Evolutionary conservation across 1,139 yeast genomes (phyloP), one percentile per base, ranked within the genome.

Genomic region (Yamadazyma blattariae): DNA sequence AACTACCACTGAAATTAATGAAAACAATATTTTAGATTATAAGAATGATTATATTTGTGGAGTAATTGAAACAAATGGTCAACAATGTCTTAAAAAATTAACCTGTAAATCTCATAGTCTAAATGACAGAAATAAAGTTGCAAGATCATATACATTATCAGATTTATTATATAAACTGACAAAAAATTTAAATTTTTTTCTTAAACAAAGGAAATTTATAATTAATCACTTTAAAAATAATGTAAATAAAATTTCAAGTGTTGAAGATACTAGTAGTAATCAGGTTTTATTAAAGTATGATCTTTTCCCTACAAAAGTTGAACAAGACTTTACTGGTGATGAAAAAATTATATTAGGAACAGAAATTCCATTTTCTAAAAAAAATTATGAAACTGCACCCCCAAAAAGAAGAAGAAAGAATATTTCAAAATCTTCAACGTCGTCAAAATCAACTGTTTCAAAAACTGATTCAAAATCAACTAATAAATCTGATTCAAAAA

Each of bases 31-130:
- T 13, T 20, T 12, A 13, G 12, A 17, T 34, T 15, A n/a, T 13
- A 45, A 36, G 25, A 36, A 42, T 25, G 56, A 52, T 29, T 53
- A 43, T 31, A 42, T 43, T 14, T 53, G 57, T 39, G 53, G 54
- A 7, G 57, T 51, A 2, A 23, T 18, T 3, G 37, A 43, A 3
- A 32, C 34, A 17, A 11, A 25, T 26, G 39, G 45, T 24, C 30
- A 9, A 32, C 40, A 11, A 32, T 52, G 57, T 29, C 30, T 39
- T 25, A 33, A 44, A 29, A 45, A 36, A 18, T 34, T 50, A 14
- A 38, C 41, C 25, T 55, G 56, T 34, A 29, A 27, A 21, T 17
- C 34, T 13, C 56, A 53, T 36, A 26, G 37, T 6, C 20, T 33
- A 1, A 30, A 34, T 9, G 40, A 40, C 14, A 50, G 50, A 31